Percentiles rank a stretch among this genome's conserved stretches.
Conservation (phyloP, 169 alveolate genomes). For the Amoebophrya sp. region DNA sequence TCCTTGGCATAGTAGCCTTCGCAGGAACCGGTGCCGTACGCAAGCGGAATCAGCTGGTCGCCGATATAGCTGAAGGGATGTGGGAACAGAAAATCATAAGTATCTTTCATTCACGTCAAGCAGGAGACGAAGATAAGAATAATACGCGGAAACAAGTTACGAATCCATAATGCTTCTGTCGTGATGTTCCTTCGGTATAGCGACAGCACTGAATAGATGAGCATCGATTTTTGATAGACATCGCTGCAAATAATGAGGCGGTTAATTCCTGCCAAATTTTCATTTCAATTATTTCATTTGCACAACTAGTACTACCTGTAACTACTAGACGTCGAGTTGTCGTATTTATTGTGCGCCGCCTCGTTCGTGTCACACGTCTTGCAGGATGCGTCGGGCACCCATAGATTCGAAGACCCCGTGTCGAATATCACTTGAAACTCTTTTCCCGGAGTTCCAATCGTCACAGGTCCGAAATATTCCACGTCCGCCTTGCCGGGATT, state of each 20-base stretch:
- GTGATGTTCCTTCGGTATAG: no score
- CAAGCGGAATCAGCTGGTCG: not conserved
- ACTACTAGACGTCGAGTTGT: not conserved
- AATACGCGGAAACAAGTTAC: no score
- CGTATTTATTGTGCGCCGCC: not conserved
- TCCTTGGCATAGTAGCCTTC: not conserved
- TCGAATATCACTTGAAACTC: conserved; percentile 50
- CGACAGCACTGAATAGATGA: no score
- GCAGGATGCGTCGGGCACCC: conserved; percentile 43
- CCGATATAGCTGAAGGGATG: not conserved
- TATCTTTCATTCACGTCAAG: no score
- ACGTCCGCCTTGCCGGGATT: not conserved
- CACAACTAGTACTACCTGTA: no score
- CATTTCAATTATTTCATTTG: no score
- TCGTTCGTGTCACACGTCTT: not conserved
- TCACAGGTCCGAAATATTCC: conserved; percentile 50
- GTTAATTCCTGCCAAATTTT: no score
- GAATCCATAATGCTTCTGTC: no score
- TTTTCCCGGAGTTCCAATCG: conserved; percentile 51
- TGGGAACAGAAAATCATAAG: no score
- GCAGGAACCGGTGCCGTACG: not conserved
- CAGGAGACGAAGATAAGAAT: no score
- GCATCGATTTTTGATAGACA: no score
- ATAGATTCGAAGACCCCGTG: conserved; percentile 52
- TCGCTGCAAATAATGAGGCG: no score